Conservation (phyloP, 768 basidiomycete genomes). For the Pleurotus djamor region DNA sequence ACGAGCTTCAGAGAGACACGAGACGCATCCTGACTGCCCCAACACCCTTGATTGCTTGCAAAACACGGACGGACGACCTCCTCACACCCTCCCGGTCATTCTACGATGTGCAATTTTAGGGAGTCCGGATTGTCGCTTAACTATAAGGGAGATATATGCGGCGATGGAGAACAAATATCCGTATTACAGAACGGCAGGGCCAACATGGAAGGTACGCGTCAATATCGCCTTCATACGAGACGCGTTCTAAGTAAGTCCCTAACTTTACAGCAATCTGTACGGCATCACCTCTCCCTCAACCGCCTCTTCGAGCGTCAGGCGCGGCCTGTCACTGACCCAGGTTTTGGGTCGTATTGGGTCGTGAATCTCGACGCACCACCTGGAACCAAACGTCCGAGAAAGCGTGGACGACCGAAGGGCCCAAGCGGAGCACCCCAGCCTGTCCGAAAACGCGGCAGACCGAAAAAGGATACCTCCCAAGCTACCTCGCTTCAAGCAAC, state of each 20-base stretch:
- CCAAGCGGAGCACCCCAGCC: neutral
- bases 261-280: slow-evolving; percentile 72
- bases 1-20: slow-evolving; percentile 40
- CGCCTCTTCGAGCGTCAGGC: slow-evolving; percentile 81
- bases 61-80: slow-evolving; percentile 75
- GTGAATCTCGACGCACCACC: slow-evolving; percentile 86
- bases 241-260: slow-evolving; percentile 9
- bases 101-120: slow-evolving; percentile 83
- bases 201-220: slow-evolving; percentile 76
- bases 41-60: slow-evolving; percentile 76
- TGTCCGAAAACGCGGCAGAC: slow-evolving; percentile 9
- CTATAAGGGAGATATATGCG: slow-evolving; percentile 83
- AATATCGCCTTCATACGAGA: slow-evolving; percentile 5
- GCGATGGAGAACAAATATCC: slow-evolving; percentile 86
- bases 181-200: slow-evolving; percentile 77
- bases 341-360: slow-evolving; percentile 88
- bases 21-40: slow-evolving; percentile 74
- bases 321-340: slow-evolving; percentile 80
- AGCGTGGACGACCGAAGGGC: slow-evolving; percentile 58
- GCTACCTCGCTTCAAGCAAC: slow-evolving; percentile 14
- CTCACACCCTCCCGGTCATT: slow-evolving; percentile 84
- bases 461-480: slow-evolving; percentile 34
- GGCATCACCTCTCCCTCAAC: slow-evolving; percentile 82
- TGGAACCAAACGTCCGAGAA: slow-evolving; percentile 82
- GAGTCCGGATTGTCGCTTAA: slow-evolving; percentile 69